Evolutionary conservation across 495 filamentous ascomycete species (phyloP).

Genomic region (Lasiosphaeria ovina): DNA sequence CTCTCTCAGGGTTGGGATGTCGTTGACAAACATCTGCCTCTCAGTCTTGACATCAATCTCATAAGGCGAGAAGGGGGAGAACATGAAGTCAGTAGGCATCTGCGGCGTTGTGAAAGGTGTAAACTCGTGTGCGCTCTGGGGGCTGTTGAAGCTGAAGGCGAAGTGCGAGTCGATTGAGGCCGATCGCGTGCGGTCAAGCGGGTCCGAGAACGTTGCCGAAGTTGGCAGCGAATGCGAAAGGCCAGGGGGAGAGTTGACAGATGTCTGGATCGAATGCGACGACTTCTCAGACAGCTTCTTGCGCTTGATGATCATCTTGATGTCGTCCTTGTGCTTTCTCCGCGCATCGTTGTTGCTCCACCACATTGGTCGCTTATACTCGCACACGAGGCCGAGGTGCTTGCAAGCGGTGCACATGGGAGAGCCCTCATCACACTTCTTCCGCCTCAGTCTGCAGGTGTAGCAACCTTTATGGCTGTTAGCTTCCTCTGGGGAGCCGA

Average conservation of each 20-base stretch:
- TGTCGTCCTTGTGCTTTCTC: slow-evolving; percentile 82
- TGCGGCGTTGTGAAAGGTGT: slow-evolving; percentile 58
- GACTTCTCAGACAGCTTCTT: slow-evolving; percentile 91
- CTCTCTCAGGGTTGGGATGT: slow-evolving; percentile 77
- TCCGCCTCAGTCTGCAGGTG: slow-evolving; percentile 89
- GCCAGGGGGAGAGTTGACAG: slow-evolving; percentile 67
- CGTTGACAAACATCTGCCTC: slow-evolving; percentile 90
- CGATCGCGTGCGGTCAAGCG: slow-evolving; percentile 66
- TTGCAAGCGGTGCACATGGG: slow-evolving; percentile 85
- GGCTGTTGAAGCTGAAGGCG: slow-evolving; percentile 70
- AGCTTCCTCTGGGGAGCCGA: slow-evolving; percentile 2
- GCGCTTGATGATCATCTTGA: slow-evolving; percentile 96
- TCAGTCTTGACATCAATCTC: slow-evolving; percentile 96
- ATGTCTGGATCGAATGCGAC: slow-evolving; percentile 53
- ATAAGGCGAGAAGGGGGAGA: slow-evolving; percentile 66
- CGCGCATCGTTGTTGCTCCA: slow-evolving; percentile 90
- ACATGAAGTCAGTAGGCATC: slow-evolving; percentile 49
- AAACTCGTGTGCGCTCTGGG: slow-evolving; percentile 57
- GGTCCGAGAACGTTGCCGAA: slow-evolving; percentile 74
- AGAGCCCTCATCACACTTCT: slow-evolving; percentile 96
- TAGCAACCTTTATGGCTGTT: slow-evolving; percentile 74
- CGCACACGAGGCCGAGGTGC: slow-evolving; percentile 80
- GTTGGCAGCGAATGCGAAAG: slow-evolving; percentile 80
- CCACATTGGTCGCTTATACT: slow-evolving; percentile 96
- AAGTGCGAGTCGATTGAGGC: slow-evolving; percentile 77